phyloP scores from a whole-genome alignment of 2,329 filamentous ascomycete species.

The Dendryphion nanum region DNA sequence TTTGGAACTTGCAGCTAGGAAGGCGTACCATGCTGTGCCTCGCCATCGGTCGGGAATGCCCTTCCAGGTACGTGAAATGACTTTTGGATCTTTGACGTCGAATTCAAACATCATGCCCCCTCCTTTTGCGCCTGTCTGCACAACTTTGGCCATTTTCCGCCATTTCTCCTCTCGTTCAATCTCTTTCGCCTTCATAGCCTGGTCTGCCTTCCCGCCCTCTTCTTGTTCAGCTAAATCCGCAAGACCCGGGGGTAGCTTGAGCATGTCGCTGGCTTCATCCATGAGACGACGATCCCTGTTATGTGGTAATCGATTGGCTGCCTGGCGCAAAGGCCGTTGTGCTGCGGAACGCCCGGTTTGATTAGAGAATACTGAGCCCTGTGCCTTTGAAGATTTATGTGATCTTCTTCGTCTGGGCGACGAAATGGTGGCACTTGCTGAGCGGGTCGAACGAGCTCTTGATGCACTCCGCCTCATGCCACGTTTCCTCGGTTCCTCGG shows the following conservation, averaged over 20 bases:
- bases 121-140: slow-evolving; percentile 48
- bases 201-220: slow-evolving; percentile 49
- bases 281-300: slow-evolving; percentile 55
- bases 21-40: slow-evolving; percentile 90
- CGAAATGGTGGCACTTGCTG: slow-evolving; percentile 36
- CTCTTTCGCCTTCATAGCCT: slow-evolving; percentile 57
- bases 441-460: slow-evolving; percentile 44
- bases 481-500: slow-evolving; percentile 55
- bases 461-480: slow-evolving; percentile 52
- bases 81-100: slow-evolving; percentile 71
- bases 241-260: slow-evolving; percentile 57
- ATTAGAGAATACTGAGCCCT: slow-evolving; percentile 37
- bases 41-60: slow-evolving; percentile 97
- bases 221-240: slow-evolving; percentile 45
- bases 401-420: slow-evolving; percentile 41
- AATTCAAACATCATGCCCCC: slow-evolving; percentile 73
- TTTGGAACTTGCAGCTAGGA: slow-evolving; percentile 75
- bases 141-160: slow-evolving; percentile 61
- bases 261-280: slow-evolving; percentile 64
- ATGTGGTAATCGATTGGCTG: slow-evolving; percentile 53
- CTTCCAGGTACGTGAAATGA: slow-evolving; percentile 94
- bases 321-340: slow-evolving; percentile 49
- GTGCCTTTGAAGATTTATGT: slow-evolving; percentile 44
- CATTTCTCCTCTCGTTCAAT: slow-evolving; percentile 64
- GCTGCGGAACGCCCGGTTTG: slow-evolving; percentile 38